Percentiles rank a stretch among this genome's conserved stretches.
phyloP scores from a whole-genome alignment of 192 early-diverging fungal genomes.

The Haplosporangium gracile region DNA sequence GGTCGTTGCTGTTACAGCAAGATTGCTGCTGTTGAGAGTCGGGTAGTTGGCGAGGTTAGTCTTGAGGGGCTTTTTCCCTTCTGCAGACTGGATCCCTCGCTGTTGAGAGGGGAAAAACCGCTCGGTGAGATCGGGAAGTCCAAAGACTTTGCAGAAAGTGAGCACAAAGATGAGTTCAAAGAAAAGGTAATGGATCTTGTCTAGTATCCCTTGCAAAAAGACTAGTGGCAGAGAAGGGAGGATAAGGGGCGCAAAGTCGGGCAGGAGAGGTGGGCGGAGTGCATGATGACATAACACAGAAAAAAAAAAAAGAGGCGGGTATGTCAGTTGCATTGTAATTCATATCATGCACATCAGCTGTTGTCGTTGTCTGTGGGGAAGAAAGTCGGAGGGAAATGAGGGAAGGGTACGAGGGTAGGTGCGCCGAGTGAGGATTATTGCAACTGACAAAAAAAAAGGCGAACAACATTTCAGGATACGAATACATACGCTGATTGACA shows the following conservation, averaged over 20 bases:
- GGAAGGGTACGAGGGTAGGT: neutral
- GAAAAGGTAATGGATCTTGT: constrained; percentile 48
- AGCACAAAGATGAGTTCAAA: constrained; percentile 53
- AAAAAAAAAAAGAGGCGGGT: neutral
- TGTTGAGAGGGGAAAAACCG: constrained; percentile 26
- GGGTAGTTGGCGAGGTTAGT: constrained; percentile 27
- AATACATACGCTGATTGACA: constrained; percentile 41
- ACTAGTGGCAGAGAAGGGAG: constrained; percentile 10
- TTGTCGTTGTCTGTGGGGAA: neutral
- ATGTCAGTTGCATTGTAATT: too few relatives aligned
- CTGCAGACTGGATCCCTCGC: constrained; percentile 21
- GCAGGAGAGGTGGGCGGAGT: neutral
- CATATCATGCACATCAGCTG: neutral
- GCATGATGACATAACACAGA: neutral
- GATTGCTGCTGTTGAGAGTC: neutral
- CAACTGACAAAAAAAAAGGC: neutral
- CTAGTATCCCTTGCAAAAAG: constrained; percentile 38
- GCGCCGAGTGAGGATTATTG: neutral
- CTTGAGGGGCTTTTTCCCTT: constrained; percentile 37
- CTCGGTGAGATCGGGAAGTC: constrained; percentile 44
- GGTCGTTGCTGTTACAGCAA: neutral
- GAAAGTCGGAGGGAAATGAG: neutral
- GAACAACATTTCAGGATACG: neutral
- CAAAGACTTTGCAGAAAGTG: constrained; percentile 50
- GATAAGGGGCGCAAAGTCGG: neutral